Conservation (phyloP, 1,284 basidiomycete genomes). For the Apiotrichum mycotoxinovorans region DNA sequence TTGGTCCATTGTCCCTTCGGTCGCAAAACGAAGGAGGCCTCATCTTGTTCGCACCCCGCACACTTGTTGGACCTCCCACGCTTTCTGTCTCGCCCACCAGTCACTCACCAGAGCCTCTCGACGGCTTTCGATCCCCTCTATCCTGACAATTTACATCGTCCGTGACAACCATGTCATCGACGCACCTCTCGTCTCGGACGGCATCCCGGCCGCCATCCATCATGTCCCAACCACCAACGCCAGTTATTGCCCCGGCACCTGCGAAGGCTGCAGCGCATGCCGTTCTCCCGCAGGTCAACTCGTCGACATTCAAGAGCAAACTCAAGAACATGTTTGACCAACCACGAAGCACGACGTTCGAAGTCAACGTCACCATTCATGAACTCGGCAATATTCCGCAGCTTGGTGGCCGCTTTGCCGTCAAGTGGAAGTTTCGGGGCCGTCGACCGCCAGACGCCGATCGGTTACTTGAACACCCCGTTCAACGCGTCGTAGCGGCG, state of each 20-base stretch:
- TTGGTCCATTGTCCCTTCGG: neutral
- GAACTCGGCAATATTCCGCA: slow-evolving; percentile 45
- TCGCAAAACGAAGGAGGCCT: too few species aligned
- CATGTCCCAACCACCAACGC: neutral
- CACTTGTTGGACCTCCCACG: neutral
- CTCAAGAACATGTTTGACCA: slow-evolving; percentile 35
- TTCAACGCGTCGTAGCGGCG: neutral
- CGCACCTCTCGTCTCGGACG: neutral
- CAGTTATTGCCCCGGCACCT: neutral
- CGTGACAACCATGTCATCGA: neutral
- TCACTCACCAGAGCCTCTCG: too few species aligned
- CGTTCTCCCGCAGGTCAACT: neutral
- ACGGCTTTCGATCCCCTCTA: too few species aligned
- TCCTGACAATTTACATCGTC: too few species aligned
- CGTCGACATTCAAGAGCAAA: slow-evolving; percentile 9
- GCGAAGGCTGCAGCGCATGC: neutral
- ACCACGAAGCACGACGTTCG: slow-evolving; percentile 30
- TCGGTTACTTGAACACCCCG: slow-evolving; percentile 6
- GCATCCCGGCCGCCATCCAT: neutral
- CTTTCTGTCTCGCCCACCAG: neutral
- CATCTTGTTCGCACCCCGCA: too few species aligned
- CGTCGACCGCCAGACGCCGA: slow-evolving; percentile 25
- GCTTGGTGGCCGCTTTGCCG: slow-evolving; percentile 37
- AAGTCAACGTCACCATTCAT: slow-evolving; percentile 34
- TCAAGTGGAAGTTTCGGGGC: slow-evolving; percentile 42